Evolutionary conservation across 2,329 filamentous ascomycete genomes (phyloP), one percentile per base, ranked within the genome.

Genomic region (Alternaria ethzedia): DNA sequence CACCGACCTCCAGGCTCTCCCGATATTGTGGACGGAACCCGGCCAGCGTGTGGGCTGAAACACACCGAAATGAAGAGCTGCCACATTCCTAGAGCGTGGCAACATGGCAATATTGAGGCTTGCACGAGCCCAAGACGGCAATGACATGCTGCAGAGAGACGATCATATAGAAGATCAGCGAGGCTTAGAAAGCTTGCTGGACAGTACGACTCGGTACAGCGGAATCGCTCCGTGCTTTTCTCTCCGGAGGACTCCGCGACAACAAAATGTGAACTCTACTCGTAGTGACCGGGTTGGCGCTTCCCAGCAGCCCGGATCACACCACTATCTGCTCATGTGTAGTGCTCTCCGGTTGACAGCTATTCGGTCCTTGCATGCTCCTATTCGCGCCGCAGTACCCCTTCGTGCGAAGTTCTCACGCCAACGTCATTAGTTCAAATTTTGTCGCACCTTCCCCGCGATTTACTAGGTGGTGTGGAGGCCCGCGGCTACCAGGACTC

Each of bases 321-420:
- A 65, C 67, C 63, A 67, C 63, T 10, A 41, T 55, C 57, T 56
- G 49, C 56, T 44, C 30, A 58, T 58, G 62, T 54, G 64, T 54
- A 57, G 47, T 25, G n/a, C 41, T 26, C 46, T 52, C 20, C 25
- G 57, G 30, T 57, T 52, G 17, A 32, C 45, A 59, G 57, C 64
- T 41, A 70, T 56, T 43, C 58, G 23, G 30, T 11, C 13, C 25
- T 45, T 49, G 41, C 60, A 49, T 10, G 45, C 23, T 56, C 43
- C 54, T 36, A 66, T 71, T 66, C 58, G 61, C 41, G 60, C 43
- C 45, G 50, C 51, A 43, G 59, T 44, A 64, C 63, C 71, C 71
- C 57, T 72, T 70, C 63, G 66, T 74, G 71, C 73, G 73, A 67
- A 55, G 61, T 62, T 41, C 32, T 68, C 63, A 67, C 70, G 64